Conservation (phyloP, 1,139 yeast genomes). For the Magnusiomyces paraingens region DNA sequence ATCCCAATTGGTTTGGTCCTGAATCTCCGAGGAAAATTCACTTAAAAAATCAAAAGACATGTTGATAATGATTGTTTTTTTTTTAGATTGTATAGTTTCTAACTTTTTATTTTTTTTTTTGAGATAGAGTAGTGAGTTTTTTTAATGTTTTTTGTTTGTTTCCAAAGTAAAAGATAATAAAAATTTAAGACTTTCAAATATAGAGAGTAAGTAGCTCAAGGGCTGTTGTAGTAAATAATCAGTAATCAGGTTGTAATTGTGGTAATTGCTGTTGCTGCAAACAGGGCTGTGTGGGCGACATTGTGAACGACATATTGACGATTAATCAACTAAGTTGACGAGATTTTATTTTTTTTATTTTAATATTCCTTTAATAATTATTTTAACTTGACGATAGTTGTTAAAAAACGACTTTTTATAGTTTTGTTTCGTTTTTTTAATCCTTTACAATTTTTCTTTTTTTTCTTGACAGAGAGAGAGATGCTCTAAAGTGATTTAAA, state of each 20-base stretch:
- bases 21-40: conserved; percentile 29
- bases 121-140: too few relatives aligned
- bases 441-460: not conserved
- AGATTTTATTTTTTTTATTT: not conserved
- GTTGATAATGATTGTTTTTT: not conserved
- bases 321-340: conserved; percentile 4
- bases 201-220: not conserved
- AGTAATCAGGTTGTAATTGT: conserved; percentile 7
- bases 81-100: not conserved
- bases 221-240: not conserved
- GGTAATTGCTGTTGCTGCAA: conserved; percentile 14
- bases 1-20: conserved; percentile 19
- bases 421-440: not conserved
- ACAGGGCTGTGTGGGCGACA: conserved; percentile 16
- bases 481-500: not conserved
- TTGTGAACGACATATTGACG: conserved; percentile 13
- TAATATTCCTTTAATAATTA: too few relatives aligned
- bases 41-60: conserved; percentile 17
- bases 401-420: not conserved
- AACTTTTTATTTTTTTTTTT: not conserved
- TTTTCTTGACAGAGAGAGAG: not conserved
- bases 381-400: too few relatives aligned
- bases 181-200: not conserved
- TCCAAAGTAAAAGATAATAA: not conserved
- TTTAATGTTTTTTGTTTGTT: not conserved